Evolutionary conservation across 2,329 filamentous ascomycete genomes (phyloP), one percentile per base, ranked within the genome.

Genomic region (Fusarium temperatum): DNA sequence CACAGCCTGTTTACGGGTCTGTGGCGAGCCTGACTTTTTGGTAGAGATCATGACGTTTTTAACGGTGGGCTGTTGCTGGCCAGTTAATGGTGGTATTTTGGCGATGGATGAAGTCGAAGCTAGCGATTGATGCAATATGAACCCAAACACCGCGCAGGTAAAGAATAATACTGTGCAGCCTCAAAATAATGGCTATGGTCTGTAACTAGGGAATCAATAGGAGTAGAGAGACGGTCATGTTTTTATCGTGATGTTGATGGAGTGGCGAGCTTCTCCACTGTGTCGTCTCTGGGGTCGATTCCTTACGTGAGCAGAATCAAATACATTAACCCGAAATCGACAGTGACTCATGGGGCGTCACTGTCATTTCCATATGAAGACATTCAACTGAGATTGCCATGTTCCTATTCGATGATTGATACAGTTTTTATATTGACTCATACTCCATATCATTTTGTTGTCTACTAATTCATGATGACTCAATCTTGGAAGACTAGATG

Each of bases 1-100:
- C n/a, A 88, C 85, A 24, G 86, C 87, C 77, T 89, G 87, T 60
- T 81, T 80, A 54, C 83, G 80, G 68, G 81, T 81, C 39, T 67
- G 74, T 9, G 79, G 72, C 18, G 79, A 78, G 66, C 78, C 80
- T 15, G 79, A 63, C 41, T 73, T 75, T 14, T 72, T 77, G 53
- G 84, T 80, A 56, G 84, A 79, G 48, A 85, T 84, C 84, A 86
- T 86, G 74, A 41, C 59, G 73, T 54, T 63, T 26, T 53, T 50
- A 41, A 59, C 54, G 47, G 71, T 24, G 26, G 59, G 53, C 36
- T 54, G 53, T 38, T 47, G 58, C 35, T 68, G 41, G 26, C 32
- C 17, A 58, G 56, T 59, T 56, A 54, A 53, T 63, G n/a, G 63
- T 47, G 59, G 38, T 50, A 61, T 64, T 56, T 59, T 50, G 60